Evolutionary conservation across 2,329 filamentous ascomycete genomes (phyloP).

Genomic region (Laburnicola sp.): DNA sequence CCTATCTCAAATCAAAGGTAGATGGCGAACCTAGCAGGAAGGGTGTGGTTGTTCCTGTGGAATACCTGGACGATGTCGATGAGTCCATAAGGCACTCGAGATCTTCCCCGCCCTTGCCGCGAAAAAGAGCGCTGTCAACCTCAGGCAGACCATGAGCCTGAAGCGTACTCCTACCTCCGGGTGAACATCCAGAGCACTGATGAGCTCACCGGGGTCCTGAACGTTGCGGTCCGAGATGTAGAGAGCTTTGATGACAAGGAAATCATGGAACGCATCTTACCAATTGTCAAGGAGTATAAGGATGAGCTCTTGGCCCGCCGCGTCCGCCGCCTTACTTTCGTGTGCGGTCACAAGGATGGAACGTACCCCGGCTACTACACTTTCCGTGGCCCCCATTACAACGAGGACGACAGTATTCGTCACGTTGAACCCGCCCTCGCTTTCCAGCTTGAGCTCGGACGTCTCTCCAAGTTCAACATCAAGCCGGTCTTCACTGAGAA

Average conservation of each 20-base stretch:
- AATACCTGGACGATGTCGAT: constrained; percentile 91
- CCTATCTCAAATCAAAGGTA: constrained; percentile 75
- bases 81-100: constrained; percentile 88
- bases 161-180: constrained; percentile 63
- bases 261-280: constrained; percentile 72
- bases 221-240: constrained; percentile 86
- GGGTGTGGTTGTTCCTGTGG: constrained; percentile 91
- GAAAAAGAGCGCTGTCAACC: constrained; percentile 55
- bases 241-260: constrained; percentile 83
- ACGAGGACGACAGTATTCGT: constrained; percentile 92
- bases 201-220: constrained; percentile 88
- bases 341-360: constrained; percentile 91
- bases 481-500: constrained; percentile 99
- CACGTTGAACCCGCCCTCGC: constrained; percentile 95
- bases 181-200: constrained; percentile 60
- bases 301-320: constrained; percentile 78
- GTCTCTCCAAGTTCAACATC: constrained; percentile 95
- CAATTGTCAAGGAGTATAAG: constrained; percentile 78
- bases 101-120: constrained; percentile 66
- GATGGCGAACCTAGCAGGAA: constrained; percentile 77
- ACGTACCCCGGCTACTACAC: constrained; percentile 97
- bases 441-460: constrained; percentile 95
- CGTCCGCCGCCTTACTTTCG: constrained; percentile 90
- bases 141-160: constrained; percentile 54
- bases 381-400: constrained; percentile 88